Base-by-base conservation (phyloP, 2,329 filamentous ascomycete genomes). In the Fusarium pininemorale region DNA sequence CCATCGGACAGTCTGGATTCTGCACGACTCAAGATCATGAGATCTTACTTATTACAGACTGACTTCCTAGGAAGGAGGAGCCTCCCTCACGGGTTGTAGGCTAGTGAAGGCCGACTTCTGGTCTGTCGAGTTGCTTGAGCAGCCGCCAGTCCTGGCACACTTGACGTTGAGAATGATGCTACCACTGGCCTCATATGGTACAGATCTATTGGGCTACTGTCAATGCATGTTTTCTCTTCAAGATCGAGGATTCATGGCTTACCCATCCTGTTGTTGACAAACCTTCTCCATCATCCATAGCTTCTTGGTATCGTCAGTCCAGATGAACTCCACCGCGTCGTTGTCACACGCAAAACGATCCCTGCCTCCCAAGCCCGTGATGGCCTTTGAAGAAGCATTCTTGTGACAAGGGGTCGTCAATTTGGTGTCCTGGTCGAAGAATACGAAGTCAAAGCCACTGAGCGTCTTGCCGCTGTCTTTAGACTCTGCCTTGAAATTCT, bases 241-340 rank as follows among this genome's bases (percentile, higher is more conserved):
- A 50, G 26, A 22, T 18, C 13, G 24, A 24, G 9, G 20, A 51
- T 26, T 30, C 22, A 47, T 15, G 8, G 77, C 82, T 75, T 79
- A 85, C 84, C 82, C 83, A 10, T 81, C 72, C 4, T 72, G 30
- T 18, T 74, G 75, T 3, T 83, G 80, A 75, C 87, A 89, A 20
- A 84, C 80, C 35, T 80, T 80, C 80, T 89, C 85, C 48, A 87
- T 79, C 77, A 87, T 69, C n/a, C 82, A 83, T 48, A 88, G 70
- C 44, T 79, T 78, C 35, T 72, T 70, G 9, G 71, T 45, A 9
- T 73, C 58, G 28, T 75, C 50, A 18, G 77, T 50, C 80, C 80
- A 88, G 71, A 87, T 83, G 69, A 88, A 88, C 67, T 84, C 79
- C 69, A 86, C 79, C 14, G 78, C 60, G 2, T 57, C 15, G 75